phyloP scores from a whole-genome alignment of 2,329 filamentous ascomycete species.

The Fusarium illudens region DNA sequence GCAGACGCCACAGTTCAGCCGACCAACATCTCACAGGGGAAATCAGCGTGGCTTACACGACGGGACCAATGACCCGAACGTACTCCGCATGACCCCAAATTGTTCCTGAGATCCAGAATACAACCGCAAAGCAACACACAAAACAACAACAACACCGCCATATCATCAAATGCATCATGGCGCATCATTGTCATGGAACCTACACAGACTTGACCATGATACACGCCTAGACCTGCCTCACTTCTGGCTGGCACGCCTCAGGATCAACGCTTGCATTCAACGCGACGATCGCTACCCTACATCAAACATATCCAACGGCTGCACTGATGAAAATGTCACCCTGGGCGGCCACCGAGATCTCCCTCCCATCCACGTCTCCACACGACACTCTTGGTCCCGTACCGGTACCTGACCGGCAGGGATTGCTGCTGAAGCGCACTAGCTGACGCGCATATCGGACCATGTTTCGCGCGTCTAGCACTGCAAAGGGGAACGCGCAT shows the following conservation, averaged over 20 bases:
- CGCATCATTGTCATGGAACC: neutral
- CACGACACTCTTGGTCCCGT: constrained; percentile 28
- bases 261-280: neutral
- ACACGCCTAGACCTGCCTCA: neutral
- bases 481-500: constrained; percentile 44
- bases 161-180: neutral
- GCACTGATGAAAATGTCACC: constrained; percentile 34
- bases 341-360: constrained; percentile 36
- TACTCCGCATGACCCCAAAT: constrained; percentile 1
- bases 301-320: constrained; percentile 23
- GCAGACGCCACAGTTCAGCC: constrained; percentile 2
- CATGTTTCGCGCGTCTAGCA: constrained; percentile 44
- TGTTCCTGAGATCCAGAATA: neutral
- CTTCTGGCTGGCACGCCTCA: neutral
- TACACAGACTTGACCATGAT: neutral
- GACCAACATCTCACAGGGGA: neutral
- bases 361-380: constrained; percentile 36
- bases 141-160: neutral
- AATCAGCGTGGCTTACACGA: neutral
- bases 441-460: constrained; percentile 46
- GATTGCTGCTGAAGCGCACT: constrained; percentile 40
- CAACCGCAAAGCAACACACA: neutral
- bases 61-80: neutral
- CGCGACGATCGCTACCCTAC: constrained; percentile 18
- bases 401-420: constrained; percentile 41